Conservation (phyloP, 1,284 basidiomycete genomes). For the Omphalotus olearius region DNA sequence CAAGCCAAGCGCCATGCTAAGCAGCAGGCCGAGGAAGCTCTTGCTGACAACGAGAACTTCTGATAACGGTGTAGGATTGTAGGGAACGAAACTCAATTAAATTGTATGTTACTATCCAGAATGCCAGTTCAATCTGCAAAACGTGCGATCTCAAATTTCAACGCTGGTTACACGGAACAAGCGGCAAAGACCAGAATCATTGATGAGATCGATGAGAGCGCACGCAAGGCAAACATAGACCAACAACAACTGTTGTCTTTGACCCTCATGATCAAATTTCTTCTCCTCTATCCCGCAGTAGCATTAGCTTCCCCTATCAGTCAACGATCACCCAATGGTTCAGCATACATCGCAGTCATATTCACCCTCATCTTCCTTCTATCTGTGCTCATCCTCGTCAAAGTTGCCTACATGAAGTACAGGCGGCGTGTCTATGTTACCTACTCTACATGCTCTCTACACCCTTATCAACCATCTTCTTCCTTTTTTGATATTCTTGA, state of each 20-base stretch:
- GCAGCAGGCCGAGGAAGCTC: slow-evolving; percentile 17
- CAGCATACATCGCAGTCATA: slow-evolving; percentile 24
- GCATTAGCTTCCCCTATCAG: slow-evolving; percentile 6
- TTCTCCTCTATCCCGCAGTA: slow-evolving; percentile 3
- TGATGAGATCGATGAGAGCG: no score
- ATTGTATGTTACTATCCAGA: neutral
- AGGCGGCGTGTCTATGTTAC: slow-evolving; percentile 18
- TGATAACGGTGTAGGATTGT: slow-evolving; percentile 3
- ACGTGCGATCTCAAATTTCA: no score
- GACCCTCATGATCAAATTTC: neutral
- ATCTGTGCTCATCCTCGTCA: slow-evolving; percentile 23
- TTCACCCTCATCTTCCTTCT: slow-evolving; percentile 21
- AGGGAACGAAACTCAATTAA: neutral
- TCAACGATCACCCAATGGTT: slow-evolving; percentile 7
- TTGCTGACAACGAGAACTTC: slow-evolving; percentile 18
- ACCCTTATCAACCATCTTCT: slow-evolving; percentile 17
- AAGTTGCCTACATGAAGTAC: slow-evolving; percentile 23
- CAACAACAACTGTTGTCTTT: neutral
- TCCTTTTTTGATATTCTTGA: slow-evolving; percentile 16
- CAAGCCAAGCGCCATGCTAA: slow-evolving; percentile 36
- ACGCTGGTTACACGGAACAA: no score
- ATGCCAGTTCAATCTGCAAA: neutral
- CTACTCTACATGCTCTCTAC: slow-evolving; percentile 15
- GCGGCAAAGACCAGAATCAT: no score
- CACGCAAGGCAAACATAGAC: neutral